phyloP scores from a whole-genome alignment of 345 rosid species.

The Cardamine resedifolia region DNA sequence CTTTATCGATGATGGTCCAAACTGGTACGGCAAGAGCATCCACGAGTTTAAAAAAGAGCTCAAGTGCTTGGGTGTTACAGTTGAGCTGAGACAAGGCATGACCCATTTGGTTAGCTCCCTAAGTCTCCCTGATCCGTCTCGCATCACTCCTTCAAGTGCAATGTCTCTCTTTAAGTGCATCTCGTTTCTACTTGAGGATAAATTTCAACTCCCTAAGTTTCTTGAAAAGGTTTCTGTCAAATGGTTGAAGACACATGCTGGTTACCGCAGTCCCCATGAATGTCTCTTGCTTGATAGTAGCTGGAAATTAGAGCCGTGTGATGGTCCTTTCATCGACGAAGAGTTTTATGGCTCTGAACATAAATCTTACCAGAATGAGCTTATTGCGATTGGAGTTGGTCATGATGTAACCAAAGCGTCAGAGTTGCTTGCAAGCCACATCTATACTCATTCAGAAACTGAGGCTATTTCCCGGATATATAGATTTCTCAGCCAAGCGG shows the following conservation, averaged over 20 bases:
- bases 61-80: constrained; percentile 44
- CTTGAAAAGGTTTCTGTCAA: constrained; percentile 36
- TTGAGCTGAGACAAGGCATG: constrained; percentile 49
- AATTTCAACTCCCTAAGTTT: constrained; percentile 39
- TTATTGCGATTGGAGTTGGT: constrained; percentile 48
- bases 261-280: constrained; percentile 51
- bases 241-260: constrained; percentile 61
- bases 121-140: constrained; percentile 39
- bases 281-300: constrained; percentile 47
- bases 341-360: constrained; percentile 49
- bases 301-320: constrained; percentile 48
- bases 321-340: constrained; percentile 81
- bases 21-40: constrained; percentile 49
- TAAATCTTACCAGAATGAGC: constrained; percentile 42
- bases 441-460: constrained; percentile 45
- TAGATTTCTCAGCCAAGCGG: constrained; percentile 33
- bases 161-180: constrained; percentile 53
- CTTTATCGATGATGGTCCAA: constrained; percentile 50
- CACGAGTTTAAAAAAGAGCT: constrained; percentile 51
- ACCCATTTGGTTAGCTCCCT: constrained; percentile 47
- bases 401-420: constrained; percentile 38
- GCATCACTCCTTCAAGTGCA: constrained; percentile 37
- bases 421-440: constrained; percentile 40
- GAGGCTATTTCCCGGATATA: constrained; percentile 51
- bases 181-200: constrained; percentile 32